Percentiles rank a stretch among this genome's conserved stretches.
Conservation (phyloP, 2,329 filamentous ascomycete genomes). For the Tolypocladium ophioglossoides region DNA sequence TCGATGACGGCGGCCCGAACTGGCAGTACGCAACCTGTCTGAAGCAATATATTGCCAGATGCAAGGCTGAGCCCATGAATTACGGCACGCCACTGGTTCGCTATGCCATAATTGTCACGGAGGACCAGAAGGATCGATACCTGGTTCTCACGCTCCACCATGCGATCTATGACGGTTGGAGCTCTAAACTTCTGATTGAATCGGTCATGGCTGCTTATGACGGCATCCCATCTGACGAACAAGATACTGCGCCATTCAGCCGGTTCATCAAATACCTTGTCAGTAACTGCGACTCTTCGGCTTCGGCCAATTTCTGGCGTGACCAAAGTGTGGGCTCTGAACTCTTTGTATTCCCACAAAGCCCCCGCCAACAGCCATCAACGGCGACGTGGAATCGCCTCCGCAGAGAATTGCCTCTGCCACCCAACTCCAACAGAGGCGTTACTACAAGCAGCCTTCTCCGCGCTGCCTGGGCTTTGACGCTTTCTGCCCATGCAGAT, state of each 20-base stretch:
- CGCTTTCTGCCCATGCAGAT: background rate
- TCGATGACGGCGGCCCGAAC: background rate
- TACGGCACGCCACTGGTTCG: background rate
- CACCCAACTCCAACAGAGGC: background rate
- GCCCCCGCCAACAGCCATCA: background rate
- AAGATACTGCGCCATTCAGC: background rate
- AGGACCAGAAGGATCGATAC: background rate
- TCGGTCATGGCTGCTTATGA: background rate
- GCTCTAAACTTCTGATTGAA: background rate
- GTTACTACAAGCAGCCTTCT: background rate
- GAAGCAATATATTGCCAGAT: background rate
- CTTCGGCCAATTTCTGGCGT: background rate
- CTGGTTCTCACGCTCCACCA: conserved; percentile 1
- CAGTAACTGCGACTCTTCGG: background rate
- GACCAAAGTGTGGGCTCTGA: background rate
- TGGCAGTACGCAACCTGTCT: background rate
- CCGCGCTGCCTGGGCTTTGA: background rate
- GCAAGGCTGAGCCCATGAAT: background rate
- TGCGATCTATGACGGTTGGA: conserved; percentile 4
- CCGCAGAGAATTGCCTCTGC: background rate
- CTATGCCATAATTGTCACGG: background rate
- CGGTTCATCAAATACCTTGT: background rate
- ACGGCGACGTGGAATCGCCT: background rate
- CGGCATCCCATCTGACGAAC: background rate
- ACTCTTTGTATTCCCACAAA: background rate